Evolutionary conservation across 805 yeast genomes (phyloP).

Genomic region (Candida schatavii): DNA sequence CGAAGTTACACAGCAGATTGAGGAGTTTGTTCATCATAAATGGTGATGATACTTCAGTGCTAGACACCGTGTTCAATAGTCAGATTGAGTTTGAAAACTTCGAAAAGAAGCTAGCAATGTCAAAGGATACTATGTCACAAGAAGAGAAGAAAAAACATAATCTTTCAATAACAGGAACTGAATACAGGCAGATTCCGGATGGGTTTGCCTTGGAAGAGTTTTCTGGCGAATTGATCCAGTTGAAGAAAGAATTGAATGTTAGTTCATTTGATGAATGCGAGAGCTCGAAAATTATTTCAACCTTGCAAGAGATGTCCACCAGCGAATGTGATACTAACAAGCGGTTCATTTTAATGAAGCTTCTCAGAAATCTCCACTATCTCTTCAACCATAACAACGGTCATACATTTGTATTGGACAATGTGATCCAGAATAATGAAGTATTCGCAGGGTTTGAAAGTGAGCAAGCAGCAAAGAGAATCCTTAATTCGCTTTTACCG

Average conservation of each 20-base stretch:
- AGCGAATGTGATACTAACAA: slow-evolving; percentile 14
- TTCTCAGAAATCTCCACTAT: slow-evolving; percentile 26
- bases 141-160: slow-evolving; percentile 3
- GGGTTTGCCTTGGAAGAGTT: slow-evolving; percentile 18
- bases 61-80: slow-evolving; percentile 55
- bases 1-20: slow-evolving; percentile 16
- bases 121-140: no score
- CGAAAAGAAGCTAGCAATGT: slow-evolving; percentile 21
- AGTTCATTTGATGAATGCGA: slow-evolving; percentile 6
- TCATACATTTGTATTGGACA: slow-evolving; percentile 34
- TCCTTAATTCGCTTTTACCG: neutral
- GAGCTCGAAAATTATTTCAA: slow-evolving; percentile 12
- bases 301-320: slow-evolving; percentile 16
- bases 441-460: slow-evolving; percentile 20
- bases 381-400: slow-evolving; percentile 34
- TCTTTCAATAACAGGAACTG: slow-evolving; percentile 6
- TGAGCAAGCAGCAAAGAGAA: neutral
- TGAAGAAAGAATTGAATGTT: slow-evolving; percentile 11
- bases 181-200: slow-evolving; percentile 18
- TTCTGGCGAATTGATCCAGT: slow-evolving; percentile 10
- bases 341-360: slow-evolving; percentile 21
- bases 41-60: slow-evolving; percentile 56
- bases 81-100: slow-evolving; percentile 45
- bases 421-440: slow-evolving; percentile 25
- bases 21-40: slow-evolving; percentile 41